Evolutionary conservation across 345 rosid species (phyloP).

Genomic region (Eucalyptus tenuipes): DNA sequence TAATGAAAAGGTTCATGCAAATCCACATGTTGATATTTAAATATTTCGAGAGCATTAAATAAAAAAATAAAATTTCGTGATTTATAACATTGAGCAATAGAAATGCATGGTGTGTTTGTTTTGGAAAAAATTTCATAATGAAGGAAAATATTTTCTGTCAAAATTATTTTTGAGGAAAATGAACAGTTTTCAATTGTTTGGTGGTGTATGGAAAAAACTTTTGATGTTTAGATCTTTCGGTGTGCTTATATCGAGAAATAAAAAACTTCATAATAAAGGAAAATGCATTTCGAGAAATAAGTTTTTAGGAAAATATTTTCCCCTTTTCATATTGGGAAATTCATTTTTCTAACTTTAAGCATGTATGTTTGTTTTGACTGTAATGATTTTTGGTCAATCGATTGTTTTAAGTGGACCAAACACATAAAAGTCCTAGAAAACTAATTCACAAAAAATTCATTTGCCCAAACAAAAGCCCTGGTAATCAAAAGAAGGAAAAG

Average conservation of each 20-base stretch:
- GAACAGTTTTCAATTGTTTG: no score
- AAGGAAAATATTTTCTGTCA: not conserved
- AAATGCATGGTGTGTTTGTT: not conserved
- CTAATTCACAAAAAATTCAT: not conserved
- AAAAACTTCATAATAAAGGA: no score
- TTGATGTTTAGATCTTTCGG: no score
- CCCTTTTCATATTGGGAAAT: not conserved
- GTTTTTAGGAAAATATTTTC: not conserved
- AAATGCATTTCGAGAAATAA: no score
- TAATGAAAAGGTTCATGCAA: not conserved
- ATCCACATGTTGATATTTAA: not conserved
- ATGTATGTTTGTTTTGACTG: not conserved
- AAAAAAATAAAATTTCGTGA: not conserved
- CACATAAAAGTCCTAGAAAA: not conserved
- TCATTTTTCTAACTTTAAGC: not conserved
- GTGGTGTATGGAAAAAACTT: no score
- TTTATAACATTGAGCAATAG: not conserved
- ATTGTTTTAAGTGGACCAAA: not conserved
- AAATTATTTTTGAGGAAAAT: no score
- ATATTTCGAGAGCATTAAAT: not conserved
- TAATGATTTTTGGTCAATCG: not conserved
- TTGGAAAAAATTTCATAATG: accelerated
- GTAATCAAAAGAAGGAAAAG: not conserved
- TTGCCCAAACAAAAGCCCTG: not conserved
- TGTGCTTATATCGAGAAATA: no score